Conservation (phyloP, 2,329 filamentous ascomycete genomes). For the Rutstroemia sp. region DNA sequence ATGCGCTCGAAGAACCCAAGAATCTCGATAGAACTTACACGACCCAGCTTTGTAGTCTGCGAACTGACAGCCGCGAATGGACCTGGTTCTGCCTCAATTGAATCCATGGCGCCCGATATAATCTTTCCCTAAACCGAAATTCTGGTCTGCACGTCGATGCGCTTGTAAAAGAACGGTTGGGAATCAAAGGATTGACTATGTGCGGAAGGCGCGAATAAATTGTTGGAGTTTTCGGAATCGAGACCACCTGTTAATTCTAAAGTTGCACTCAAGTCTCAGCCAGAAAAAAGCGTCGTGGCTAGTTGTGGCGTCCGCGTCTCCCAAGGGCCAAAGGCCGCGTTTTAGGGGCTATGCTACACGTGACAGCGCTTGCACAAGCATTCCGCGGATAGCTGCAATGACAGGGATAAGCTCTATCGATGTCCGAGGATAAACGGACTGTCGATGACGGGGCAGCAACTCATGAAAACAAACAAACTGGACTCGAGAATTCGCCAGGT, state of each 20-base stretch:
- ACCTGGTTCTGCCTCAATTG: constrained; percentile 78
- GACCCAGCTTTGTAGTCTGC: constrained; percentile 69
- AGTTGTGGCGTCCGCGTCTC: too few species aligned
- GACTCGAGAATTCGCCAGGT: too few species aligned
- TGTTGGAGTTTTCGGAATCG: constrained; percentile 1
- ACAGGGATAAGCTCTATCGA: neutral
- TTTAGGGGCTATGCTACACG: neutral
- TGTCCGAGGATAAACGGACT: neutral
- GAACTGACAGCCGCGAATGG: constrained; percentile 85
- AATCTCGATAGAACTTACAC: constrained; percentile 45
- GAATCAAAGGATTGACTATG: neutral
- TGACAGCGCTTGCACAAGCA: too few species aligned
- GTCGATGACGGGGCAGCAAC: neutral
- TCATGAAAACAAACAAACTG: too few species aligned
- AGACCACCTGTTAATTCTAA: constrained; percentile 9
- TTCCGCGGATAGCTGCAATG: neutral
- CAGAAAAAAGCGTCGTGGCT: neutral
- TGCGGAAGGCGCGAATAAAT: neutral
- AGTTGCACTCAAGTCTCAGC: too few species aligned
- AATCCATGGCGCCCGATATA: constrained; percentile 57
- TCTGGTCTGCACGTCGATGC: neutral
- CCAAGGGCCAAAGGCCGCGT: neutral
- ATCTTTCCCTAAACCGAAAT: neutral
- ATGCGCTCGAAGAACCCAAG: neutral
- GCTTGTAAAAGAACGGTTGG: neutral